Evolutionary conservation across 805 yeast species (phyloP).

Genomic region (Candida rishiriensis): DNA sequence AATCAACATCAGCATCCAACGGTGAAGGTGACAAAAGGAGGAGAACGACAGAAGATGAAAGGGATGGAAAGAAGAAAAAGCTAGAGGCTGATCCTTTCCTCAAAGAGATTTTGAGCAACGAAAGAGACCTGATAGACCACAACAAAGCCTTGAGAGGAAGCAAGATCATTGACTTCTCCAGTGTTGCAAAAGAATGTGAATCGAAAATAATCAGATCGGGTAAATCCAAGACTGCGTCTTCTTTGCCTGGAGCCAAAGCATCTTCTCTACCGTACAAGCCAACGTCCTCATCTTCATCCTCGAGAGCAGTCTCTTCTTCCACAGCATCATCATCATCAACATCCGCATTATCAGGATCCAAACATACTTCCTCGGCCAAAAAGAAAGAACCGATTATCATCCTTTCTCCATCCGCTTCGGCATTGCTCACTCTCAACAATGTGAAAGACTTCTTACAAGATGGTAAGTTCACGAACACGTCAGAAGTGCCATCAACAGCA

Average conservation of each 20-base stretch:
- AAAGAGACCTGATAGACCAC: slow-evolving; percentile 42
- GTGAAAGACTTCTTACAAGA: slow-evolving; percentile 67
- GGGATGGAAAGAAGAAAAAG: slow-evolving; percentile 19
- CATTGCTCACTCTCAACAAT: slow-evolving; percentile 60
- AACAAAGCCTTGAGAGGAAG: slow-evolving; percentile 48
- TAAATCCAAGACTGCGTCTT: slow-evolving; percentile 28
- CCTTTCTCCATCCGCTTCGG: slow-evolving; percentile 75
- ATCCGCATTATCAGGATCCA: slow-evolving; percentile 3
- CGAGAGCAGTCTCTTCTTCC: slow-evolving; percentile 3
- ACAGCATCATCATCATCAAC: slow-evolving; percentile 1
- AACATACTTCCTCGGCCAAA: slow-evolving; percentile 9
- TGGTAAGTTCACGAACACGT: slow-evolving; percentile 61
- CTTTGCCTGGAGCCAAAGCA: slow-evolving; percentile 8
- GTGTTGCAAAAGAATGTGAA: slow-evolving; percentile 63
- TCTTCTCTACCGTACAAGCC: slow-evolving; percentile 10
- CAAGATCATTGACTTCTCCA: slow-evolving; percentile 63
- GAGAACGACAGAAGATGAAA: slow-evolving; percentile 2
- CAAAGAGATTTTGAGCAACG: slow-evolving; percentile 38
- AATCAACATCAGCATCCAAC: background rate
- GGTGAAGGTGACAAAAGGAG: background rate
- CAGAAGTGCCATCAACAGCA: slow-evolving; percentile 33
- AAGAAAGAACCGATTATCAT: slow-evolving; percentile 65
- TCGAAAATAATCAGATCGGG: slow-evolving; percentile 49
- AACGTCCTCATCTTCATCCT: slow-evolving; percentile 11
- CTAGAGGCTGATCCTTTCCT: slow-evolving; percentile 46